These are phyloP conservation scores for Russula foetens DNA, from an alignment of 768 basidiomycete genomes.

Conservation along the genomic window DNA sequence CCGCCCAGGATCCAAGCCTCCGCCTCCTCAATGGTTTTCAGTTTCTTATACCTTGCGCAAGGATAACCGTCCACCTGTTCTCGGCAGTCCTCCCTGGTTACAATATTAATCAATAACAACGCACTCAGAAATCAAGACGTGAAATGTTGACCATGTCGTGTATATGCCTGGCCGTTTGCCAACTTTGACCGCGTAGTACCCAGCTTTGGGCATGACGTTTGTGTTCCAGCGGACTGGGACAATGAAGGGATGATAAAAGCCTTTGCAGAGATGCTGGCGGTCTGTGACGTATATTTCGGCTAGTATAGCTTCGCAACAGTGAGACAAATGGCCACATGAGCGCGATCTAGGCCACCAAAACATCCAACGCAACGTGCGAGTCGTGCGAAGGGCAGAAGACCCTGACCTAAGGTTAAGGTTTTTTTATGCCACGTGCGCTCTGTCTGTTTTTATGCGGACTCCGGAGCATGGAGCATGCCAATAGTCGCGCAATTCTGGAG, in stretches of 20 bases:
- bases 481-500: too few species aligned
- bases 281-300: neutral
- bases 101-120: neutral
- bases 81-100: conserved; percentile 63
- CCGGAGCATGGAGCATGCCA: too few species aligned
- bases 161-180: conserved; percentile 64
- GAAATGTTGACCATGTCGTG: conserved; percentile 50
- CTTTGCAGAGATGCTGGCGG: neutral
- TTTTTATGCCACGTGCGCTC: too few species aligned
- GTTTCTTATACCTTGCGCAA: conserved; percentile 61
- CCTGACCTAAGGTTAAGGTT: neutral
- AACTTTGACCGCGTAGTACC: conserved; percentile 65
- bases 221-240: neutral
- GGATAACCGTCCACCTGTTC: conserved; percentile 57
- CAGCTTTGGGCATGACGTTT: conserved; percentile 22
- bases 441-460: too few species aligned
- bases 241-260: neutral
- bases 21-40: conserved; percentile 49
- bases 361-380: neutral
- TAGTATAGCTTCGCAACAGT: neutral
- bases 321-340: neutral
- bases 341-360: neutral
- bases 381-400: neutral
- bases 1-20: conserved; percentile 38
- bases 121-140: neutral